Evolutionary conservation across 129 eudicot genomes (phyloP).

Genomic region (Rutidosis leptorrhynchoides): DNA sequence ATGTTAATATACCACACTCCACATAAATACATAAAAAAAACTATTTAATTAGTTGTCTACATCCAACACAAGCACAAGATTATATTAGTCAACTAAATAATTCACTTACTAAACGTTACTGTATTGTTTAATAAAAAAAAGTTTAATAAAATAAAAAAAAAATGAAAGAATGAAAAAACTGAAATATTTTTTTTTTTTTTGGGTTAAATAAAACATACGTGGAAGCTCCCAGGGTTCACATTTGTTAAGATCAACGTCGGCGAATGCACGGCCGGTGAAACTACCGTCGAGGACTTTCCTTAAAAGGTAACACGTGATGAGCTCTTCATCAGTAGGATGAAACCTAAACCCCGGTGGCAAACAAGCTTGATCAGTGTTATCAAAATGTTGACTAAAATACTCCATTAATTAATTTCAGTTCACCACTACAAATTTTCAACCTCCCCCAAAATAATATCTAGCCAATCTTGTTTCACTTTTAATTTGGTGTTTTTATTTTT

Average conservation of each 20-base stretch:
- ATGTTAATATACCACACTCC: background rate
- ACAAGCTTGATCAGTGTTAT: slow-evolving; percentile 37
- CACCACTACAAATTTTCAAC: background rate
- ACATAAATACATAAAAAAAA: background rate
- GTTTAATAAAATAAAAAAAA: background rate
- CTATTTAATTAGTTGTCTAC: background rate
- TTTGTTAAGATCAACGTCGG: slow-evolving; percentile 96
- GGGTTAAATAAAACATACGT: slow-evolving; percentile 33
- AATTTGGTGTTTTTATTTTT: too few relatives aligned
- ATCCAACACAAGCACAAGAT: too few relatives aligned
- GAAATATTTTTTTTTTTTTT: too few relatives aligned
- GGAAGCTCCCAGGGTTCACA: slow-evolving; percentile 99
- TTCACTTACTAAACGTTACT: background rate
- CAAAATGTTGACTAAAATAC: slow-evolving; percentile 32
- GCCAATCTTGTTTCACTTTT: background rate
- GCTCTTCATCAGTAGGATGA: slow-evolving; percentile 97
- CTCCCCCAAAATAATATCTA: background rate
- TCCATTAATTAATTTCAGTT: too few relatives aligned
- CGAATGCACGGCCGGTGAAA: slow-evolving; percentile 74
- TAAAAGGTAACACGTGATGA: slow-evolving; percentile 78
- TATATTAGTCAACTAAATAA: too few relatives aligned
- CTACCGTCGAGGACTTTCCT: slow-evolving; percentile 70
- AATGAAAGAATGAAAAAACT: background rate
- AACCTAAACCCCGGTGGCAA: slow-evolving; percentile 91
- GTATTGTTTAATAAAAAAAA: too few relatives aligned